A percentile compares a stretch with the other conserved stretches of the same genome.
Conservation (phyloP, 164 flowering plant species). For the Protea cynaroides region DNA sequence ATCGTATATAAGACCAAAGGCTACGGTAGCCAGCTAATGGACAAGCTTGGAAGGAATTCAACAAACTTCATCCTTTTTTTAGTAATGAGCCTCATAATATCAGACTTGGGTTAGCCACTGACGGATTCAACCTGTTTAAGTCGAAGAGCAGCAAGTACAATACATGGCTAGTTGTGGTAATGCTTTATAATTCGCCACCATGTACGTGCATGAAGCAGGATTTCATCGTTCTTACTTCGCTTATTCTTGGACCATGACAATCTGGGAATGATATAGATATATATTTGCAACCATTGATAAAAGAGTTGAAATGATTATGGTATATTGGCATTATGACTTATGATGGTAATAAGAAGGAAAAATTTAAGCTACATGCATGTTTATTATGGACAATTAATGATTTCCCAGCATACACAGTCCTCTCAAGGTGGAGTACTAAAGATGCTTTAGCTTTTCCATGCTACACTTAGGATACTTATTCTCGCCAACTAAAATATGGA, state of each 20-base stretch:
- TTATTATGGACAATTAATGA: slow-evolving; percentile 16
- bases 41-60: too few species aligned
- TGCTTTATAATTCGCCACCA: slow-evolving; percentile 8
- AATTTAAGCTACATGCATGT: slow-evolving; percentile 3
- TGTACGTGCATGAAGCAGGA: slow-evolving; percentile 11
- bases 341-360: neutral
- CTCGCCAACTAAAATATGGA: too few species aligned
- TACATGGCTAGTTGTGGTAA: slow-evolving; percentile 10
- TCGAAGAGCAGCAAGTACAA: neutral
- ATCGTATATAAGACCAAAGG: too few species aligned
- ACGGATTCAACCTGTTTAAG: slow-evolving; percentile 7
- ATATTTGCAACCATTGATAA: slow-evolving; percentile 13
- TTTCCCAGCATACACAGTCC: slow-evolving; percentile 9
- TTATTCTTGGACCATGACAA: slow-evolving; percentile 9
- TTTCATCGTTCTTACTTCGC: neutral
- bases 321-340: neutral
- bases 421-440: neutral
- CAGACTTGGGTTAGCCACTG: neutral
- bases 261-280: slow-evolving; percentile 14
- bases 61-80: neutral
- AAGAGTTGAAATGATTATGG: slow-evolving; percentile 13
- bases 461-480: too few species aligned
- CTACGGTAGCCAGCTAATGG: too few species aligned
- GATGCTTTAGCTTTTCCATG: too few species aligned
- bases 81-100: slow-evolving; percentile 1